Evolutionary conservation across 176 grass and related monocot species (phyloP).

Genomic region (Musa acuminata): DNA sequence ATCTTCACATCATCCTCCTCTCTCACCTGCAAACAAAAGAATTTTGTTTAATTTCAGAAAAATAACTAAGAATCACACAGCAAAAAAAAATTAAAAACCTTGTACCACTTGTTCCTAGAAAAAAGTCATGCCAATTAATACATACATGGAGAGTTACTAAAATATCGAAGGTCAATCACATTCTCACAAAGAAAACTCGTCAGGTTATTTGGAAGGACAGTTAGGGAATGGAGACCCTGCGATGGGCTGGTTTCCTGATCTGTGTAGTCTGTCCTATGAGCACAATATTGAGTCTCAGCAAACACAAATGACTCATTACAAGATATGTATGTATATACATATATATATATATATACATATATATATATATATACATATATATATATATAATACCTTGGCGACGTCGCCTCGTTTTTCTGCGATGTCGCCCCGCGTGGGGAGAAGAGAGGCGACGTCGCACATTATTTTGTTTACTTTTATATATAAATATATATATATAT

Average conservation of each 20-base stretch:
- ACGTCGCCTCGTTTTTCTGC: too few species aligned
- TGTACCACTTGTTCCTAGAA: not conserved
- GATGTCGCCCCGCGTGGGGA: too few species aligned
- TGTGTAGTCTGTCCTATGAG: not conserved
- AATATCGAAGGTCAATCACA: not conserved
- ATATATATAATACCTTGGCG: too few species aligned
- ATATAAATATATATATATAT: too few species aligned
- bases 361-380: too few species aligned
- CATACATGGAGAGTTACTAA: not conserved
- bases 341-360: too few species aligned
- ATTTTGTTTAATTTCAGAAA: not conserved
- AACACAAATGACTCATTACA: not conserved
- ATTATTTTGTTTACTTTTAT: too few species aligned
- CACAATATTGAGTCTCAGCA: not conserved
- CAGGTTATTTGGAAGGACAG: not conserved
- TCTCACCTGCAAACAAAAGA: slow-evolving; percentile 42
- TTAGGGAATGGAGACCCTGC: too few species aligned
- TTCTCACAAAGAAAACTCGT: not conserved
- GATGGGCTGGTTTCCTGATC: not conserved
- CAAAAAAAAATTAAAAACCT: not conserved
- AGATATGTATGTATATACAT: too few species aligned
- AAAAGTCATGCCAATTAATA: not conserved
- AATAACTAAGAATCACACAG: not conserved
- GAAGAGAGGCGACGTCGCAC: too few species aligned
- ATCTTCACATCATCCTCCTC: slow-evolving; percentile 85